Evolutionary conservation across 2,329 filamentous ascomycete genomes (phyloP), one percentile per base, ranked within the genome.

Genomic region (Lecanicillium sp.): DNA sequence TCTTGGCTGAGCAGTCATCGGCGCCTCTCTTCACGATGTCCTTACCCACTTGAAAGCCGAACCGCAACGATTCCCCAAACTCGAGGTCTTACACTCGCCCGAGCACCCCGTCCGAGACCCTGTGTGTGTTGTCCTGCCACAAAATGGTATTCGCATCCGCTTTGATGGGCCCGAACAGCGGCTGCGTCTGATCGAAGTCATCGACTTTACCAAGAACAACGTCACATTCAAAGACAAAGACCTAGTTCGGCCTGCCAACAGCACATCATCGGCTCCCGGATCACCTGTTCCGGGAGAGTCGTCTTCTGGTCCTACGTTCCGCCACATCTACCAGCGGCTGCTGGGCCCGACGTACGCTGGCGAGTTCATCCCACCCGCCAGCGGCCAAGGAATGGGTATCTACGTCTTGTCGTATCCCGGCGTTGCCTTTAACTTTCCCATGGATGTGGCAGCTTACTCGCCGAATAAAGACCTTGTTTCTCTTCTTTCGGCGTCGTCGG

Each of bases 321-420:
- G 83, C 43, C 86, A 94, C 58, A 82, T 98, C 48, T 98, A 96
- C 58, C 87, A 94, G 52, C 80, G 85, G 38, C 70, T 95, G n/a
- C 80, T 98, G 46, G 92, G 92, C 0, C 89, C 89, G 14, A 94
- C 90, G 0, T 96, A 94, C 57, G 85, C 85, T 2, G 92, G 92
- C 46, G 92, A 98, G 66, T 98, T 90, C 54, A 73, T 95, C 28
- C 73, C 82, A 8, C 78, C 85, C 1, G 53, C 66, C 2, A 68
- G 66, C 3, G 63, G 69, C 27, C 64, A 68, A 30, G 68, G 70
- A 13, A 65, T 71, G 42, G 89, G 89, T 13, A 83, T 78, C 16
- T 98, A 96, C 55, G 80, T 95, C 25, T 68, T 98, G 25, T 96
- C 90, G 2, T 98, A 95, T 61, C 89, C 90, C 1, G 92, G 92